Base-by-base conservation (phyloP, 208 protist genomes). In the Trypanosoma cruzi region DNA sequence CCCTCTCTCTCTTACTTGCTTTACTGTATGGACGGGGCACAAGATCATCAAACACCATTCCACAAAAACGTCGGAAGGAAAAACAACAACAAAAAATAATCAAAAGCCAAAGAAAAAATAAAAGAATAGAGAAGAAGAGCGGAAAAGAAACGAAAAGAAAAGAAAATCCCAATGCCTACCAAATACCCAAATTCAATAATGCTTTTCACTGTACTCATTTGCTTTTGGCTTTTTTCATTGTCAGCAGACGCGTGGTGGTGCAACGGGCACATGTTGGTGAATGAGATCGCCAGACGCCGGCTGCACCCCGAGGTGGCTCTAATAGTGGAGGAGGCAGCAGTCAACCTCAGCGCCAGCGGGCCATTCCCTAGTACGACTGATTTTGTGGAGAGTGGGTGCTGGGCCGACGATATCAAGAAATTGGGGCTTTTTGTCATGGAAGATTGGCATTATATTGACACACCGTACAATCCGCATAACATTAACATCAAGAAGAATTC, bases 251-350 rank as follows among this genome's bases (percentile, higher is more conserved):
- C 63, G 56, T 97, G 92, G 89, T 80, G 81, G 52, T 94, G 88
- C 70, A 61, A 64, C 16, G 92, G 92, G 2, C 92, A 97, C 81
- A 97, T 97, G 92, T 55, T 88, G 2, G 73, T 97, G 24, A 88
- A 88, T 2, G 85, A 94, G 68, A 92, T 97, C 24, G 92, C 92
- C 0, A 62, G 59, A 5, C 84, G 80, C 0, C 83, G 86, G 52
- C 61, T 97, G 37, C 55, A 68, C 14, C 24, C 40, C 0, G 55
- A 63, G 1, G 84, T 84, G 40, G 63, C 62, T n/a, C 24, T 40
- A 16, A 82, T 85, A 42, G 71, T 82, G 40, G 59, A 86, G 0
- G 37, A 50, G 24, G 64, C 83, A 52, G 49, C 80, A 13, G 24
- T 44, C 13, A 29, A 57, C 24, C 84, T 97, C 57, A 40, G 60